These are phyloP conservation scores for Aspergillus sp. DNA, from an alignment of 2,329 filamentous ascomycete genomes.

Conservation along the genomic window DNA sequence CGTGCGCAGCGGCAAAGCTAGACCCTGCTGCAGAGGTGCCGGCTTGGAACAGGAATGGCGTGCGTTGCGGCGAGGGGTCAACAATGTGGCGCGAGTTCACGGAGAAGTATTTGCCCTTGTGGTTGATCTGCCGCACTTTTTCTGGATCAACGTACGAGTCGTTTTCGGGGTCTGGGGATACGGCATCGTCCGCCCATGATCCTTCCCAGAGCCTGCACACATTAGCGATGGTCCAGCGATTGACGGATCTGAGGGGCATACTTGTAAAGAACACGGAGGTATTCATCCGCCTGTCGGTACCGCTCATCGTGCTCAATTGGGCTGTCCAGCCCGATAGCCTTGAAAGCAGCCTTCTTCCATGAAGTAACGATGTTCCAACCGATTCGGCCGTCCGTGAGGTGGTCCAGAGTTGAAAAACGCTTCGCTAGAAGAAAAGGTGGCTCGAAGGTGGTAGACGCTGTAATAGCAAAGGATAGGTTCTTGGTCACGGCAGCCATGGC, in stretches of 20 bases:
- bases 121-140: conserved; percentile 64
- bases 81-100: conserved; percentile 55
- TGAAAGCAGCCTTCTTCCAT: conserved; percentile 66
- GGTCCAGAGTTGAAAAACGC: conserved; percentile 65
- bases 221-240: conserved; percentile 1
- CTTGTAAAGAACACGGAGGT: conserved; percentile 66
- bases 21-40: conserved; percentile 63
- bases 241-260: conserved; percentile 27
- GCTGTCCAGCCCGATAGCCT: conserved; percentile 63
- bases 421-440: conserved; percentile 66
- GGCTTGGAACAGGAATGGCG: conserved; percentile 63
- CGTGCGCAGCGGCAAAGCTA: conserved; percentile 61
- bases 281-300: conserved; percentile 66
- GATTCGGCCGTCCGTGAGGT: conserved; percentile 64
- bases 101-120: conserved; percentile 60
- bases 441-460: conserved; percentile 66
- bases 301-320: conserved; percentile 66
- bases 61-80: conserved; percentile 61
- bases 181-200: conserved; percentile 63
- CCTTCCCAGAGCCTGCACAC: conserved; percentile 56
- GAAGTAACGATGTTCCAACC: conserved; percentile 71
- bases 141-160: conserved; percentile 64
- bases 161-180: conserved; percentile 56
- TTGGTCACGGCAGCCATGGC: conserved; percentile 71
- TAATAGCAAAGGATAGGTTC: conserved; percentile 66